These are phyloP conservation scores for Globisporangium splendens DNA, from an alignment of 352 stramenopile genomes.

Conservation along the genomic window DNA sequence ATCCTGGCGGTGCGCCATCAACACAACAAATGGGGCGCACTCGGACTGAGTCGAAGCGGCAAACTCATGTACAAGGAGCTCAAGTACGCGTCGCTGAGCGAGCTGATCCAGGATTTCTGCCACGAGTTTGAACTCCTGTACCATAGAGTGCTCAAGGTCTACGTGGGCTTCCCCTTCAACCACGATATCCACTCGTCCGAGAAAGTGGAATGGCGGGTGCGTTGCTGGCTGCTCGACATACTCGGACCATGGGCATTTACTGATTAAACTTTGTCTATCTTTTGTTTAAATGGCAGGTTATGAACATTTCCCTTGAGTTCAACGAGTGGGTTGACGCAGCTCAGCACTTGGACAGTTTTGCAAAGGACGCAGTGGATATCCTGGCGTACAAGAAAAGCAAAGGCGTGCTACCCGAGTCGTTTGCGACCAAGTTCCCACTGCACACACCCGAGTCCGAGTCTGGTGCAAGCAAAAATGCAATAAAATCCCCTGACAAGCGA, in stretches of 20 bases:
- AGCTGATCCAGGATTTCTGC: slow-evolving; percentile 69
- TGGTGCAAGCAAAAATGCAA: slow-evolving; percentile 8
- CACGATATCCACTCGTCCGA: slow-evolving; percentile 87
- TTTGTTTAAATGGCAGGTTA: no score
- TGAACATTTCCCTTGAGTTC: slow-evolving; percentile 40
- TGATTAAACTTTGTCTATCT: slow-evolving; percentile 1
- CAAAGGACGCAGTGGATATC: slow-evolving; percentile 65
- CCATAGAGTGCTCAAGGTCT: slow-evolving; percentile 73
- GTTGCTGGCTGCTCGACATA: slow-evolving; percentile 10
- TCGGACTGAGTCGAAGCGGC: slow-evolving; percentile 80
- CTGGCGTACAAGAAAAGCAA: slow-evolving; percentile 61
- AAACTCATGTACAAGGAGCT: slow-evolving; percentile 87
- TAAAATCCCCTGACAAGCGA: slow-evolving; percentile 40
- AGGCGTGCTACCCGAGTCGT: slow-evolving; percentile 58
- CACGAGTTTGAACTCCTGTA: slow-evolving; percentile 57
- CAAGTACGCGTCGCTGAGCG: slow-evolving; percentile 72
- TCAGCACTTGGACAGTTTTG: slow-evolving; percentile 63
- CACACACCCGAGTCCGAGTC: slow-evolving; percentile 50
- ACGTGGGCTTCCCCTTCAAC: slow-evolving; percentile 80
- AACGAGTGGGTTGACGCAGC: slow-evolving; percentile 46
- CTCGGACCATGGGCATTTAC: no score
- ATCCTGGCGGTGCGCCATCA: slow-evolving; percentile 72
- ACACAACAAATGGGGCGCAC: slow-evolving; percentile 74
- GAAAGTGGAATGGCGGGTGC: slow-evolving; percentile 81
- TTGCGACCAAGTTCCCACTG: slow-evolving; percentile 56